Percentiles rank a stretch among this genome's conserved stretches.
Conservation (phyloP, 2,329 filamentous ascomycete genomes). For the Coniochaeta sp. region DNA sequence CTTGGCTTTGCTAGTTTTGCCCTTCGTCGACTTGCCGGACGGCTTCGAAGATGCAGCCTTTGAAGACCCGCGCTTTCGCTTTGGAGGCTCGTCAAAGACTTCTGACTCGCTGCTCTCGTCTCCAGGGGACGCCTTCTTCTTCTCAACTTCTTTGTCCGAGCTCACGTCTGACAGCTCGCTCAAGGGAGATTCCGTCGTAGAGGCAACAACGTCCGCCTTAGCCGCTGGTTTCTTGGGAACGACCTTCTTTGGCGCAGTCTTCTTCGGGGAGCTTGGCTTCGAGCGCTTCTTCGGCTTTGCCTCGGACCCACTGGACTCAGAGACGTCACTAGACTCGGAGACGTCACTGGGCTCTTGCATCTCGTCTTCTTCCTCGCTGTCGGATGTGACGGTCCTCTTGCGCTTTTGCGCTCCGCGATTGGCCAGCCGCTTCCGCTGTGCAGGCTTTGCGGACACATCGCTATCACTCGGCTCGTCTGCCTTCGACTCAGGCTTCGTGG, state of each 20-base stretch:
- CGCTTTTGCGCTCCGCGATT: neutral
- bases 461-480: slow-evolving; percentile 13
- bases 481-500: slow-evolving; percentile 15
- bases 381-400: slow-evolving; percentile 19
- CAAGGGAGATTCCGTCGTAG: slow-evolving; percentile 3
- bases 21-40: slow-evolving; percentile 30
- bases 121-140: slow-evolving; percentile 13
- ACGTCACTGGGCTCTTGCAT: slow-evolving; percentile 14
- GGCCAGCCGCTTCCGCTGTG: slow-evolving; percentile 18
- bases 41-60: slow-evolving; percentile 32
- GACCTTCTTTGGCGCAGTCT: slow-evolving; percentile 6
- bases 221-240: neutral
- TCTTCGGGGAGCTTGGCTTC: too few relatives aligned
- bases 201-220: neutral
- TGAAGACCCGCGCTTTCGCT: slow-evolving; percentile 48
- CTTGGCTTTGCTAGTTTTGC: slow-evolving; percentile 16
- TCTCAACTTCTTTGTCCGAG: slow-evolving; percentile 2
- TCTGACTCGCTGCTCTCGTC: slow-evolving; percentile 4
- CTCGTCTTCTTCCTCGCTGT: slow-evolving; percentile 17
- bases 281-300: slow-evolving; percentile 10
- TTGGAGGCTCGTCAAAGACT: slow-evolving; percentile 29
- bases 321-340: slow-evolving; percentile 2
- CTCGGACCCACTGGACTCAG: slow-evolving; percentile 4
- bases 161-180: slow-evolving; percentile 4
- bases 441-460: slow-evolving; percentile 10